These are phyloP conservation scores for Jamesozyma gamospora DNA, from an alignment of 805 yeast species.

Conservation along the genomic window DNA sequence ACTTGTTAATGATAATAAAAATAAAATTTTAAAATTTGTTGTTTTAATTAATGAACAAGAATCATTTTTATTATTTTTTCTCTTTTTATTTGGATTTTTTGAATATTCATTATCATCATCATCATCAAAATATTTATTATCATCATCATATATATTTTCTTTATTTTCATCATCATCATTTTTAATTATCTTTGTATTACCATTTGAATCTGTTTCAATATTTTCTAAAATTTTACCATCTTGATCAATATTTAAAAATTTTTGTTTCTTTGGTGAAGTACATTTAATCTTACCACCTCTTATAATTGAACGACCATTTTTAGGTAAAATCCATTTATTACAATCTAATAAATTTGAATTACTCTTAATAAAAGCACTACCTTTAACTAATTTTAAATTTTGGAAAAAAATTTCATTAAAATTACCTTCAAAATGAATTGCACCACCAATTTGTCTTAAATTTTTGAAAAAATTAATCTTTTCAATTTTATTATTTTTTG, in stretches of 20 bases:
- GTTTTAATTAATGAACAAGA: background rate
- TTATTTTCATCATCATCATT: background rate
- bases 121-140: background rate
- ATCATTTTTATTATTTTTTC: background rate
- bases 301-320: conserved; percentile 41
- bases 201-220: conserved; percentile 4
- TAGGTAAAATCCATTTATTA: conserved; percentile 46
- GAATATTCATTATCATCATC: background rate
- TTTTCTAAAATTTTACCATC: conserved; percentile 35
- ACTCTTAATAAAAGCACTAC: conserved; percentile 56
- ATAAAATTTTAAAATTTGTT: background rate
- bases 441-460: conserved; percentile 64
- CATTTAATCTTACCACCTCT: conserved; percentile 74
- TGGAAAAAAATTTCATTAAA: conserved; percentile 45
- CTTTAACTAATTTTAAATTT: conserved; percentile 59
- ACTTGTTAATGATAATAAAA: background rate
- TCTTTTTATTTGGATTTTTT: background rate
- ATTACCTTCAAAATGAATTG: conserved; percentile 59
- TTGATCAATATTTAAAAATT: conserved; percentile 36
- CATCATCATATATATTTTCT: background rate
- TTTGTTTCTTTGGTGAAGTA: conserved; percentile 36
- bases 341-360: conserved; percentile 50
- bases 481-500: conserved; percentile 45
- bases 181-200: background rate
- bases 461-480: conserved; percentile 51